Percentiles rank a stretch among this genome's conserved stretches.
phyloP scores from a whole-genome alignment of 257 asterid genomes.

The Gentiana straminea region DNA sequence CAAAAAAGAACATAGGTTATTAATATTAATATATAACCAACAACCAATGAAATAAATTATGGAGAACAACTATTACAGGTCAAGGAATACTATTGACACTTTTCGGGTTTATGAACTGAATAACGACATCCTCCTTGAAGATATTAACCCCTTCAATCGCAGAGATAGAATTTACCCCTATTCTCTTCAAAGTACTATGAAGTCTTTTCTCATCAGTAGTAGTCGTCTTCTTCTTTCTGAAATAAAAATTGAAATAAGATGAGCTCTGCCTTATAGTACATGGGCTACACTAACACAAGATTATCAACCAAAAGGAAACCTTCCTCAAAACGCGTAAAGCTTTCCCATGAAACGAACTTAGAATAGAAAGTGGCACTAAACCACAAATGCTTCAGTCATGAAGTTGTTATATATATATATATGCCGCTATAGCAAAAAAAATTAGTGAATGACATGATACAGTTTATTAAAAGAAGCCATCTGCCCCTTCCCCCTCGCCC shows the following conservation, averaged over 20 bases:
- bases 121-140: conserved; percentile 70
- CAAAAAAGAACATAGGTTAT: neutral
- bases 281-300: too few species aligned
- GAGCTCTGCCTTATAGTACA: too few species aligned
- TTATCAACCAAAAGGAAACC: too few species aligned
- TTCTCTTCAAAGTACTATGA: conserved; percentile 73
- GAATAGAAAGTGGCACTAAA: too few species aligned
- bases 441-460: too few species aligned
- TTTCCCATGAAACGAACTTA: too few species aligned
- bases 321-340: too few species aligned
- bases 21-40: neutral
- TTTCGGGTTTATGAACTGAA: conserved; percentile 57
- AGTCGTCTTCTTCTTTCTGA: conserved; percentile 75
- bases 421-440: too few species aligned
- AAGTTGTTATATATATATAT: too few species aligned
- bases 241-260: neutral
- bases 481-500: neutral
- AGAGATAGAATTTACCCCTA: conserved; percentile 65
- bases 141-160: conserved; percentile 74
- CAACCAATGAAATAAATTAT: neutral
- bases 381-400: too few species aligned
- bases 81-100: conserved; percentile 17
- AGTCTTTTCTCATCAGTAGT: conserved; percentile 74
- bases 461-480: too few species aligned
- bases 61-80: neutral